Base-by-base conservation (phyloP, 495 filamentous ascomycete species). In the Tuber umbilicatum region DNA sequence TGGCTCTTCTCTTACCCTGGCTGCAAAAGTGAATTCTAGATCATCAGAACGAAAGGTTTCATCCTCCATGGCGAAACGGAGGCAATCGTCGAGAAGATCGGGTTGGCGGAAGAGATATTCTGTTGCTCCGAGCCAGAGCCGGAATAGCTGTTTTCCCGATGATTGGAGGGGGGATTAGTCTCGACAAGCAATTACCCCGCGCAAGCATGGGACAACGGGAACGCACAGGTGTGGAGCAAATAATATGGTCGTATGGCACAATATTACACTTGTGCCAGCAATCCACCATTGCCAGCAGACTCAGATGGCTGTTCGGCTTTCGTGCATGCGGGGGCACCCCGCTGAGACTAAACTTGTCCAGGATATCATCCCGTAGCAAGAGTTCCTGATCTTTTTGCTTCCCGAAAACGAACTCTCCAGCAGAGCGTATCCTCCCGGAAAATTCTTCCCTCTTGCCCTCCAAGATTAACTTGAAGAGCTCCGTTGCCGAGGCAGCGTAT, bases 201-300 rank as follows among this genome's bases (percentile, higher is more conserved):
- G 27, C 35, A 35, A 73, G 50, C 60, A 72, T 68, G 45, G n/a
- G 16, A 60, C n/a, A 69, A 68, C n/a, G 43, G 71, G 55, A 47
- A 85, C 88, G 83, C 83, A 91, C 90, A 71, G 95, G 95, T 21
- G 95, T 99, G 19, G 93, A 97, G 85, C 95, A 99, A 78, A 99
- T 97, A 93, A 98, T 97, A 85, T 99, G 95, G 83, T 98, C 94
- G 83, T 98, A 99, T 1, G 95, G 95, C 43, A 95, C 91, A 76
- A 97, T 99, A 43, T 90, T 92, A 21, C 97, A 86, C 74, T 91
- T 91, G 83, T 90, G 94, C 95, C 95, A 99, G 84, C 93, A 98
- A 84, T 99, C 95, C 40, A 98, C 95, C 89, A 99, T 99, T n/a
- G 94, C 96, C 50, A 99, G 88, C 70, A 99, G 87, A 84, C 89